These are phyloP conservation scores for Thalia dealbata DNA, from an alignment of 176 grass and related monocot species.

Conservation along the genomic window DNA sequence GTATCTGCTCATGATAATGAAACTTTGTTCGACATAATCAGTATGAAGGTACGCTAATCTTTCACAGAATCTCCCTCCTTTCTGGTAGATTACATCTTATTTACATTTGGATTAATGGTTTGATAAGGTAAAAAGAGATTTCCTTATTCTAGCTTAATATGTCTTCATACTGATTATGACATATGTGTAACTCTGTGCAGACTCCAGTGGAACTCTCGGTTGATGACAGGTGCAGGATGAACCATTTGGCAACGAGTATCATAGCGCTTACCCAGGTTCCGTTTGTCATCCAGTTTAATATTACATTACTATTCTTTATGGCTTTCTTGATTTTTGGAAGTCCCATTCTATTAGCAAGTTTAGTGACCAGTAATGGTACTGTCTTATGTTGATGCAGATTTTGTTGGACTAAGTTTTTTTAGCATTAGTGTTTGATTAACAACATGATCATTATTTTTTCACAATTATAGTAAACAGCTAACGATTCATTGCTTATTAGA, in stretches of 20 bases:
- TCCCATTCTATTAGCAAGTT: too few species aligned
- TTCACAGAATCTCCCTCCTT: neutral
- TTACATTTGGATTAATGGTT: neutral
- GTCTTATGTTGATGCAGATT: too few species aligned
- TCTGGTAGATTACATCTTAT: too few species aligned
- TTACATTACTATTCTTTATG: neutral
- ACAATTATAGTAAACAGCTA: too few species aligned
- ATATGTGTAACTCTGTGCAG: constrained; percentile 31
- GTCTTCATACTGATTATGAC: neutral
- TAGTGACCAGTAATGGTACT: too few species aligned
- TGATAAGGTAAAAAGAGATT: neutral
- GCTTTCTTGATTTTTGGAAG: too few species aligned
- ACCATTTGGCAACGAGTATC: constrained; percentile 66
- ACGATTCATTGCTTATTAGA: too few species aligned
- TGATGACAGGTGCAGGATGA: constrained; percentile 80
- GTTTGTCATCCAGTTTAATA: neutral
- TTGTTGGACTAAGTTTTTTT: too few species aligned
- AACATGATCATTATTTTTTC: too few species aligned
- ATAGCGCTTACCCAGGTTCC: constrained; percentile 54
- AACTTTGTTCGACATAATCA: constrained; percentile 89
- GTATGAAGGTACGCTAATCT: constrained; percentile 59
- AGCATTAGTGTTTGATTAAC: too few species aligned
- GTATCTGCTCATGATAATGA: constrained; percentile 96
- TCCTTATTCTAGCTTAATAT: neutral
- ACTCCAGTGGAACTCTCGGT: constrained; percentile 41